Percentiles rank a stretch among this genome's conserved stretches.
These are phyloP conservation scores for Scytalidium lignicola DNA, from an alignment of 2,329 filamentous ascomycete species.

Conservation along the genomic window DNA sequence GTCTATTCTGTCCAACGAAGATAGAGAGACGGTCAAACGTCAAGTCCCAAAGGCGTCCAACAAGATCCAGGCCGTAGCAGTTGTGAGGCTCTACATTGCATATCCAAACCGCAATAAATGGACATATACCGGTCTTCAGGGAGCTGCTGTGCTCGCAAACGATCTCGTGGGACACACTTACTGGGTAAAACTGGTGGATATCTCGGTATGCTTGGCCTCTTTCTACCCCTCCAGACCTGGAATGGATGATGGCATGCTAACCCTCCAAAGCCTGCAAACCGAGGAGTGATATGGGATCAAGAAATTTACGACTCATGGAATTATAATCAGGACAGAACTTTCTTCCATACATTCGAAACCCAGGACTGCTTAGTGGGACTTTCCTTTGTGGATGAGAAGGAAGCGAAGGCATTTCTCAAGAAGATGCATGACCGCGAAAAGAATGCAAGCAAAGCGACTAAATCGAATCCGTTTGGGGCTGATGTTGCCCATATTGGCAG, in stretches of 20 bases:
- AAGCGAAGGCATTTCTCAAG: slow-evolving; percentile 94
- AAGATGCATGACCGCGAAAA: slow-evolving; percentile 96
- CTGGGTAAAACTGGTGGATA: slow-evolving; percentile 96
- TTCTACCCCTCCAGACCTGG: not conserved
- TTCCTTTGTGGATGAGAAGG: slow-evolving; percentile 94
- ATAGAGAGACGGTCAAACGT: slow-evolving; percentile 95
- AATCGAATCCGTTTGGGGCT: slow-evolving; percentile 61
- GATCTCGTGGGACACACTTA: slow-evolving; percentile 93
- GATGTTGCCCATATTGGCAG: slow-evolving; percentile 36
- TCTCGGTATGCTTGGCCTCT: slow-evolving; percentile 63
- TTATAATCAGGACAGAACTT: slow-evolving; percentile 95
- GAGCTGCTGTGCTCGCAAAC: slow-evolving; percentile 85
- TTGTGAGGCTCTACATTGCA: slow-evolving; percentile 88
- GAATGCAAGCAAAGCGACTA: slow-evolving; percentile 85
- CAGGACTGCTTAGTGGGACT: slow-evolving; percentile 86
- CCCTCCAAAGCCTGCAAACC: slow-evolving; percentile 57
- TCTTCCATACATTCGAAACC: slow-evolving; percentile 96
- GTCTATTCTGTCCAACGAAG: slow-evolving; percentile 73
- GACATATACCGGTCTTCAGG: slow-evolving; percentile 91
- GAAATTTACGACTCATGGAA: slow-evolving; percentile 93
- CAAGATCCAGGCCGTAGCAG: slow-evolving; percentile 95
- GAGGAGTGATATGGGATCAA: slow-evolving; percentile 93
- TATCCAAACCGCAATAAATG: slow-evolving; percentile 82
- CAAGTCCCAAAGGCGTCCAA: slow-evolving; percentile 89
- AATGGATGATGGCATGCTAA: slow-evolving; percentile 12